Base-by-base conservation (phyloP, 2,329 filamentous ascomycete genomes). In the Beauveria sp. region DNA sequence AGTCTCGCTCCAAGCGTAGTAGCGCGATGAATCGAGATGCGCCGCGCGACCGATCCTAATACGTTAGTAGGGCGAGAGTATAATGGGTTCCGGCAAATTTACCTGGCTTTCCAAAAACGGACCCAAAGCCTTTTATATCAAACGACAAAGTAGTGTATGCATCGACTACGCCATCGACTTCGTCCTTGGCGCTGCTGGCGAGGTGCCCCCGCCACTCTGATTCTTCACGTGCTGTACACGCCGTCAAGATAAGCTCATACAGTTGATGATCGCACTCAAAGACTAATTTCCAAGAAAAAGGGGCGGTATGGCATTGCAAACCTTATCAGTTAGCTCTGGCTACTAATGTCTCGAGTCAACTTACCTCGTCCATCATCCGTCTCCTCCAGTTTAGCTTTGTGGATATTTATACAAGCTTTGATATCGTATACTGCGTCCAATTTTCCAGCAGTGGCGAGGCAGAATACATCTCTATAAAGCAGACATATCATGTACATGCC, bases 211-310 rank as follows among this genome's bases (percentile, higher is more conserved):
- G 86, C 93, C 95, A 99, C 67, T 88, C 85, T 51, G 83, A 77
- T 68, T 95, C 91, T 71, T 99, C 93, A 46, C 82, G 85, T 0
- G 85, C 79, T 1, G 89, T 93, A 68, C 92, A 96, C 42, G 92
- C 93, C 66, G 89, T 96, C 75, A 96, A 81, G 46, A 97, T 86
- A 18, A 96, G 75, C 73, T 98, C 93, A 70, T 90, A 93, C 58
- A 93, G 78, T 63, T 89, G 86, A 66, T 89, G 84, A 61, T 88
- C 81, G 65, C 85, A 84, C 70, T 95, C 87, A 69, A 98, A 97
- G 3, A 91, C 81, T 12, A 97, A 69, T 71, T 98, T 99, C 93
- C 93, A 98, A 1, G 92, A 95, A 72, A 90, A 90, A 0, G 90
- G 86, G 1, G 90, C 90, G 3, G 89, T 90, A 65, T 95, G 88